Evolutionary conservation across 441 rosid species (phyloP), one percentile per base, ranked within the genome.

Genomic region (Aquilaria agallochum): DNA sequence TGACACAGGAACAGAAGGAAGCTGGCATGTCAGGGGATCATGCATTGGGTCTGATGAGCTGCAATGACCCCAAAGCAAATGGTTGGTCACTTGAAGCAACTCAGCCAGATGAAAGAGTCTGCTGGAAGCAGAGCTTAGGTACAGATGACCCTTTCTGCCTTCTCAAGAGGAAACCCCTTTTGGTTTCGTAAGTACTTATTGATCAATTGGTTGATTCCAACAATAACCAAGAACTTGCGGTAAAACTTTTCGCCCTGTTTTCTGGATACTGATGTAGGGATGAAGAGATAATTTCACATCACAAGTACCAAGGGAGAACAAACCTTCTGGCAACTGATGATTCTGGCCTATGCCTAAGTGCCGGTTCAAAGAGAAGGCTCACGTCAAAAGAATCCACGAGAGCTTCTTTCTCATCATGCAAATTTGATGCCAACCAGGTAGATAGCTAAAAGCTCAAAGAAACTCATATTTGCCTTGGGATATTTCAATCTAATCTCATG

Each of bases 371-470:
- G 60, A 68, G 59, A 58, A 90, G 73, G 79, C 82, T 76, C 63
- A 76, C 88, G 56, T 83, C 91, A 0, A 82, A 78, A 67, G 93
- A 86, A 55, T 53, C 68, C 49, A 76, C 68, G 45, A 76, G 79
- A 58, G 78, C 76, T 31, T 69, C 83, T 31, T 83, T 88, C 57
- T 88, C 90, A 44, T 78, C 80, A 60, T 88, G 96, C 83, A 80
- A 61, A 71, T 56, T 58, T 62, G 82, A 83, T 57, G 81, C 90
- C 57, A 91, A 83, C 72, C 94, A 88, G 92, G 95, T 90, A 73
- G 42, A 36, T 36, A 36, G 45, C 20, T 20, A 20, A 20, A 40
- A 40, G 10, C 20, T 20, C 20, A 0, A 40, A 8, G 9, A 40
- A 40, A 40, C 45, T 40, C 45, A 5, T 40, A 40, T 40, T 40